Percentiles rank a stretch among this genome's conserved stretches.
Conservation (phyloP, 1,139 yeast species). For the Pneumocystis murina region DNA sequence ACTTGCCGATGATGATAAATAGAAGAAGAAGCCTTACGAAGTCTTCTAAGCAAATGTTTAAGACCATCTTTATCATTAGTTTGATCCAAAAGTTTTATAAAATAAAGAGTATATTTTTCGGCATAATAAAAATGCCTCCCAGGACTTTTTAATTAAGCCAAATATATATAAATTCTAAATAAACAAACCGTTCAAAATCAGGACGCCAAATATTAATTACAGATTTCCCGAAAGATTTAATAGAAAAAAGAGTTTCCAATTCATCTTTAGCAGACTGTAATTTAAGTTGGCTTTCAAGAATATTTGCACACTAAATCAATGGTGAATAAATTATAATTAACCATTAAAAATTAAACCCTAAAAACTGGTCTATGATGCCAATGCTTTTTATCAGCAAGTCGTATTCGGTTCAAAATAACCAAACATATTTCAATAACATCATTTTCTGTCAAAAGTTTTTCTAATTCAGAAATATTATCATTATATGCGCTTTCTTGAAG, state of each 20-base stretch:
- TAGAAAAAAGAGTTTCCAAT: constrained; percentile 46
- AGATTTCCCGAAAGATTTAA: constrained; percentile 55
- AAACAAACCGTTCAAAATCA: constrained; percentile 45
- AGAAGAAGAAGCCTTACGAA: constrained; percentile 39
- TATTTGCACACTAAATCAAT: constrained; percentile 18
- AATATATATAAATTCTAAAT: neutral
- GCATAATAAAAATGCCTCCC: constrained; percentile 84
- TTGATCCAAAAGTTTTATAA: constrained; percentile 39
- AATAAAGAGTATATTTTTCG: constrained; percentile 51
- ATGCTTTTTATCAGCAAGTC: constrained; percentile 55
- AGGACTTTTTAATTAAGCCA: constrained; percentile 27
- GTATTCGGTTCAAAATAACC: constrained; percentile 26
- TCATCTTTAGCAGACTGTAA: constrained; percentile 39
- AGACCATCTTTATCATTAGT: constrained; percentile 47
- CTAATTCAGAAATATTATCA: neutral
- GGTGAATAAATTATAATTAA: constrained; percentile 39
- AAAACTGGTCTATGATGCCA: constrained; percentile 87
- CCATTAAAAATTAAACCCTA: constrained; percentile 50
- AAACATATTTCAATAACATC: constrained; percentile 25
- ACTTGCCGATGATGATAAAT: constrained; percentile 2
- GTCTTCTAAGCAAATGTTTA: constrained; percentile 46
- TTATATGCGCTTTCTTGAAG: constrained; percentile 1
- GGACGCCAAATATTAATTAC: constrained; percentile 88
- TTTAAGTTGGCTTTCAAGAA: neutral
- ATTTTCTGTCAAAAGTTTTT: constrained; percentile 13